Base-by-base conservation (phyloP, 306 rosid species). In the Castanea sativa region DNA sequence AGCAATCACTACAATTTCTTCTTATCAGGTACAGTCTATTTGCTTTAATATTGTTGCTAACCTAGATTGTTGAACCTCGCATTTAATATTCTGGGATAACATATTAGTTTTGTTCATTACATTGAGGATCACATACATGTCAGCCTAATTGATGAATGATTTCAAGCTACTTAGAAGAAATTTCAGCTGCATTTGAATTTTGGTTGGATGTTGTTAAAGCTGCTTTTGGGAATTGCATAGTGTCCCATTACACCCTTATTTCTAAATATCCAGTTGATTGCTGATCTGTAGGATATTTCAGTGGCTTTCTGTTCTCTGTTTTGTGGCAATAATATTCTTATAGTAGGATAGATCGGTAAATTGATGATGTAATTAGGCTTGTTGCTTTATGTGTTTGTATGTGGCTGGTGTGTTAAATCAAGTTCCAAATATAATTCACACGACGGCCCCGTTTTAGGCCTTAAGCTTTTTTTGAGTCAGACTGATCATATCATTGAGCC, bases 1-100 rank as follows among this genome's bases (percentile, higher is more conserved):
- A 75, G 94, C 89, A 32, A 30, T 79, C 70, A 33, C 88, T 78
- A 81, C 92, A 7, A 79, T 73, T 74, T 89, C 94, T 87, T 78
- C 90, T 69, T 73, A 79, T 77, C 91, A 79, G 96, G 99, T 93
- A 81, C 55, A n/a, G 19, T 68, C 35, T 52, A 51, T 45, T 70
- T 67, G 30, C 59, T 4, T 70, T 14, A 51, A 63, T 53, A 68
- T 73, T 38, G 72, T 49, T 59, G 67, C 38, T 57, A 4, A 60
- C 75, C 29, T 61, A 55, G 15, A 13, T 71, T 71, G 27, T 51
- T 30, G 15, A 33, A 38, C 12, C 13, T 27, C 23, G 71, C 32
- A 10, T 70, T 27, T 72, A 8, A 27, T 8, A 41, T 41, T 10
- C 69, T 0, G 2, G 13, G 25, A 14, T 60, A 32, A 11, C 29